Evolutionary conservation across 2,329 filamentous ascomycete genomes (phyloP).

Genomic region (Chaetomium olivaceum): DNA sequence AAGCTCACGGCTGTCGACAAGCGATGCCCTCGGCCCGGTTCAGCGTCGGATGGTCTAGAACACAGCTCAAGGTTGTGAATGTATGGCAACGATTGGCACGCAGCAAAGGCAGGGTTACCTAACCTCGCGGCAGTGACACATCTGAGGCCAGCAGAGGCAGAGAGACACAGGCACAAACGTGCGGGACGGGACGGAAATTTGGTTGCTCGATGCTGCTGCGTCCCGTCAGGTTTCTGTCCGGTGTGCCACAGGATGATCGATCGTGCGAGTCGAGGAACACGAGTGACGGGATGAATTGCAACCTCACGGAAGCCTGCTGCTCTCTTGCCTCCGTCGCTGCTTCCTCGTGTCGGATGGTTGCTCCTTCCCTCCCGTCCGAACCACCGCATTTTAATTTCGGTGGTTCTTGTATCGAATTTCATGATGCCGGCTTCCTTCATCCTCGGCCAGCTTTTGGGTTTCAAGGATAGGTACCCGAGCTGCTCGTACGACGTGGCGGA

Average conservation of each 20-base stretch:
- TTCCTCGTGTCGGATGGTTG: neutral
- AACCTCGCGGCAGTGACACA: neutral
- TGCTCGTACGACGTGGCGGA: neutral
- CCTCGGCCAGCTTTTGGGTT: neutral
- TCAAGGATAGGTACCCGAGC: neutral
- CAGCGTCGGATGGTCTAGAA: neutral
- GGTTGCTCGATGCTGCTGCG: constrained; percentile 24
- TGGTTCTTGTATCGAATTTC: neutral
- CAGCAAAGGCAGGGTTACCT: constrained; percentile 3
- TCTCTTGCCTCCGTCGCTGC: neutral
- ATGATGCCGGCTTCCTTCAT: neutral
- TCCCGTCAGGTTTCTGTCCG: constrained; percentile 15
- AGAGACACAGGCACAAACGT: constrained; percentile 2
- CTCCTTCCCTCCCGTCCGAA: neutral
- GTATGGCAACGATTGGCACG: neutral
- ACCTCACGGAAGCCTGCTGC: neutral
- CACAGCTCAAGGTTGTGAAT: neutral
- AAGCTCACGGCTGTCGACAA: neutral
- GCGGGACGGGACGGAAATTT: constrained; percentile 19
- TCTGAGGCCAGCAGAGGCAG: neutral
- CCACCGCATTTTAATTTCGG: neutral
- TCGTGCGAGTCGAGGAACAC: neutral
- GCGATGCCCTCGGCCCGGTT: constrained; percentile 1
- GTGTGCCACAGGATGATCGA: neutral
- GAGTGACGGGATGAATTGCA: neutral